Conservation (phyloP, 768 basidiomycete species). For the Boletus reticulatus region DNA sequence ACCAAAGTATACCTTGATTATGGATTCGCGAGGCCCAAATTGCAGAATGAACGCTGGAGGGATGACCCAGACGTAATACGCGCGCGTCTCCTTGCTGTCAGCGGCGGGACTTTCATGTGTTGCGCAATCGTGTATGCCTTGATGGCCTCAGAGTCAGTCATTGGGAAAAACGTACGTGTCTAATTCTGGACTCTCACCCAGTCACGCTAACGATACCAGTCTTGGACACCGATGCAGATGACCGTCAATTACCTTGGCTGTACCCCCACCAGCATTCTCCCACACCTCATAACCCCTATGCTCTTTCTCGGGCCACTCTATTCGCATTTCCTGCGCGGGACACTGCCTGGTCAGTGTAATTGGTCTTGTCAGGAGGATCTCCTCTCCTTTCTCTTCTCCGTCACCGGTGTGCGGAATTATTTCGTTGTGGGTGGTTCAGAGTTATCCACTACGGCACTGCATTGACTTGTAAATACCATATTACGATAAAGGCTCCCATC, state of each 20-base stretch:
- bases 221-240: constrained; percentile 23
- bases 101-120: constrained; percentile 57
- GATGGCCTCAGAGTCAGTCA: constrained; percentile 24
- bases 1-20: constrained; percentile 24
- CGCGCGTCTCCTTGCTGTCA: constrained; percentile 71
- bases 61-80: constrained; percentile 85
- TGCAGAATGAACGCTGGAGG: constrained; percentile 55
- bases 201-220: constrained; percentile 13
- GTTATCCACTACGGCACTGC: not conserved
- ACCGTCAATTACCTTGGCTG: constrained; percentile 44
- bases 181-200: not conserved
- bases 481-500: constrained; percentile 63
- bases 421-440: constrained; percentile 35
- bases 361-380: constrained; percentile 47
- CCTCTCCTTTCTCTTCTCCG: constrained; percentile 40
- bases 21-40: constrained; percentile 31
- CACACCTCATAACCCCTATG: constrained; percentile 67
- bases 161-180: constrained; percentile 14
- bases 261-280: constrained; percentile 29
- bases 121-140: constrained; percentile 50
- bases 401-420: constrained; percentile 73
- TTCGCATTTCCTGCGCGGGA: constrained; percentile 40
- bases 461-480: not conserved
- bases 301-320: constrained; percentile 81
- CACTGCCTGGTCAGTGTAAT: constrained; percentile 53